phyloP scores from a whole-genome alignment of 495 filamentous ascomycete genomes.

The Aspergillus sclerotioniger region DNA sequence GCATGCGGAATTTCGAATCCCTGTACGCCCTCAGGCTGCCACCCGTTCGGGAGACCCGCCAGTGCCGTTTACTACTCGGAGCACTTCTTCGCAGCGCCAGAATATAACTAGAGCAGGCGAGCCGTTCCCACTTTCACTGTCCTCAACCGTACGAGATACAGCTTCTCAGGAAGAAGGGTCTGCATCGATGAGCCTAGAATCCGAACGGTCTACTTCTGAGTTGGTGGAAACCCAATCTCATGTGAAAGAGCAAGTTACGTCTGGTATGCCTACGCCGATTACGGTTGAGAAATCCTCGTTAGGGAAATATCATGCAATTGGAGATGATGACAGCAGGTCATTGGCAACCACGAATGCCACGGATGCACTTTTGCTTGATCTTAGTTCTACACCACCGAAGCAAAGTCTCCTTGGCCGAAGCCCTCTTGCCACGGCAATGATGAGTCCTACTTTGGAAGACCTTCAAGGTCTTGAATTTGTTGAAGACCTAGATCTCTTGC shows the following conservation, averaged over 20 bases:
- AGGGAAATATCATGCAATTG: not conserved
- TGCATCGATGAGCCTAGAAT: not conserved
- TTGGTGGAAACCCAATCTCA: not conserved
- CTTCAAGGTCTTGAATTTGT: conserved; percentile 22
- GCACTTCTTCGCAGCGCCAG: too few species aligned
- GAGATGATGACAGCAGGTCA: not conserved
- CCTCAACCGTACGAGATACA: not conserved
- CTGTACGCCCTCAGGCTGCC: too few species aligned
- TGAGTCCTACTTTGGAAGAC: conserved; percentile 19
- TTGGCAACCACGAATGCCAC: not conserved
- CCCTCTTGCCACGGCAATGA: not conserved
- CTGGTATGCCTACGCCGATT: not conserved
- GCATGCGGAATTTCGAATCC: too few species aligned
- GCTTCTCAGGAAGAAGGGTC: not conserved
- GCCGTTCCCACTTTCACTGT: too few species aligned
- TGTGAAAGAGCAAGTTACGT: not conserved
- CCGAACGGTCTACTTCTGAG: not conserved
- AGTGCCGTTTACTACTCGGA: too few species aligned
- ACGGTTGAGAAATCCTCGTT: not conserved
- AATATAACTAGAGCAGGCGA: too few species aligned
- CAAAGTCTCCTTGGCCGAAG: not conserved
- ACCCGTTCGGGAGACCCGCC: too few species aligned
- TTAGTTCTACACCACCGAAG: conserved; percentile 13
- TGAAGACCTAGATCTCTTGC: not conserved
- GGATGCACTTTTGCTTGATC: conserved; percentile 16